Evolutionary conservation across 2,329 filamentous ascomycete genomes (phyloP).

Genomic region (Pseudogymnoascus sp.): DNA sequence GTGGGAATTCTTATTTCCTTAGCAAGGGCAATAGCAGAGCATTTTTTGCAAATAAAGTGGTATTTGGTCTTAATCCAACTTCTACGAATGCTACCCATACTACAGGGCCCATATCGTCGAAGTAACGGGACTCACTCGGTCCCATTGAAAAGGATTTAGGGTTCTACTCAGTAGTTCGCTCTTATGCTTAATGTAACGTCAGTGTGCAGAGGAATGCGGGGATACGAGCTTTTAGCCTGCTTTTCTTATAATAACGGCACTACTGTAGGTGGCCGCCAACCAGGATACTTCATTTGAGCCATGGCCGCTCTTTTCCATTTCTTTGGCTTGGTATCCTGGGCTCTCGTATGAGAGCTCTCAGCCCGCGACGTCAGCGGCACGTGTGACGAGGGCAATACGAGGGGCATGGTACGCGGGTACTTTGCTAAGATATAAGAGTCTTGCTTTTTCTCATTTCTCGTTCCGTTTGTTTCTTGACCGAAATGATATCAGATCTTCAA

Average conservation of each 20-base stretch:
- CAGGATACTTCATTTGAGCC: not conserved
- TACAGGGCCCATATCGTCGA: not conserved
- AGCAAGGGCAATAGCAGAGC: not conserved
- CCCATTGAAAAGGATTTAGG: not conserved
- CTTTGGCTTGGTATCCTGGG: not conserved
- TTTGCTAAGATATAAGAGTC: not conserved
- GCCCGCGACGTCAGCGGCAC: not conserved
- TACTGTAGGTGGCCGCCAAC: not conserved
- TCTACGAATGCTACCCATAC: not conserved
- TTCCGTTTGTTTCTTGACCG: not conserved
- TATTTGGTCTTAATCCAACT: not conserved
- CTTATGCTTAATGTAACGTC: not conserved
- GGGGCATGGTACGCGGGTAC: not conserved
- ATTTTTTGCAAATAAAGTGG: not conserved
- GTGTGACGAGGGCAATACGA: not conserved
- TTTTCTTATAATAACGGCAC: not conserved
- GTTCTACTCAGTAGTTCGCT: not conserved
- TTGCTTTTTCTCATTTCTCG: not conserved
- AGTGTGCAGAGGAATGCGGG: not conserved
- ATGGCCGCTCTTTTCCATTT: not conserved
- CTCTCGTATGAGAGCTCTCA: not conserved
- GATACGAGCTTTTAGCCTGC: slow-evolving; percentile 2
- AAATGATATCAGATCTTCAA: not conserved
- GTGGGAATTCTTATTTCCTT: not conserved
- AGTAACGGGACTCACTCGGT: not conserved